Conservation (phyloP, 768 basidiomycete genomes). For the Piloderma croceum region DNA sequence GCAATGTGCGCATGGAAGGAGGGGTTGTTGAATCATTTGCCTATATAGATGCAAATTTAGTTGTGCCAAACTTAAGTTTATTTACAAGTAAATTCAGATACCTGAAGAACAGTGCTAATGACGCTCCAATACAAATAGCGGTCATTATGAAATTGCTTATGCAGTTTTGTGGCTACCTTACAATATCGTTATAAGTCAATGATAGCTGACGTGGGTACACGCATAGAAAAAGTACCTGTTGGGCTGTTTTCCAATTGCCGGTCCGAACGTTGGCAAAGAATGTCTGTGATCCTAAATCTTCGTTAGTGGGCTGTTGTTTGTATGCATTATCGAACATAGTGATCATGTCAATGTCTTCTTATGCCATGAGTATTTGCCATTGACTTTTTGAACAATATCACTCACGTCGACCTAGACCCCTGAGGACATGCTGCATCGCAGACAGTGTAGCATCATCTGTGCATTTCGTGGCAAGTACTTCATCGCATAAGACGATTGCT, state of each 20-base stretch:
- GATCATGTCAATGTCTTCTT: conserved; percentile 68
- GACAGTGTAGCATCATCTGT: conserved; percentile 69
- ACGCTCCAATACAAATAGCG: conserved; percentile 81
- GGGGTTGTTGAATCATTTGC: conserved; percentile 66
- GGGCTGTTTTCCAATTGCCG: conserved; percentile 80
- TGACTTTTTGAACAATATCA: conserved; percentile 18
- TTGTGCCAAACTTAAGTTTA: too few species aligned
- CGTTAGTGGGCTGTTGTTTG: conserved; percentile 74
- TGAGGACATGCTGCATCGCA: conserved; percentile 80
- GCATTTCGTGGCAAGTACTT: conserved; percentile 68
- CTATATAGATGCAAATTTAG: too few species aligned
- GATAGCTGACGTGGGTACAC: conserved; percentile 1
- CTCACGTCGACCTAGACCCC: conserved; percentile 67
- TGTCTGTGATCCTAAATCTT: conserved; percentile 77
- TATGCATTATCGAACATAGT: conserved; percentile 84
- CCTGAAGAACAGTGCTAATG: conserved; percentile 77
- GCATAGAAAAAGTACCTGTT: conserved; percentile 47
- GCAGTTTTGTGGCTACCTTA: conserved; percentile 74
- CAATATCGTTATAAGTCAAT: conserved; percentile 8
- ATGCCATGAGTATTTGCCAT: too few species aligned
- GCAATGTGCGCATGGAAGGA: conserved; percentile 54
- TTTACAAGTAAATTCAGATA: too few species aligned
- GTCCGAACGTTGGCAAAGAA: conserved; percentile 83
- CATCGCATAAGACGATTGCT: conserved; percentile 70
- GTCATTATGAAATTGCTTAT: conserved; percentile 79